Evolutionary conservation across 331 rosid species (phyloP).

Genomic region (Malus hybrid): DNA sequence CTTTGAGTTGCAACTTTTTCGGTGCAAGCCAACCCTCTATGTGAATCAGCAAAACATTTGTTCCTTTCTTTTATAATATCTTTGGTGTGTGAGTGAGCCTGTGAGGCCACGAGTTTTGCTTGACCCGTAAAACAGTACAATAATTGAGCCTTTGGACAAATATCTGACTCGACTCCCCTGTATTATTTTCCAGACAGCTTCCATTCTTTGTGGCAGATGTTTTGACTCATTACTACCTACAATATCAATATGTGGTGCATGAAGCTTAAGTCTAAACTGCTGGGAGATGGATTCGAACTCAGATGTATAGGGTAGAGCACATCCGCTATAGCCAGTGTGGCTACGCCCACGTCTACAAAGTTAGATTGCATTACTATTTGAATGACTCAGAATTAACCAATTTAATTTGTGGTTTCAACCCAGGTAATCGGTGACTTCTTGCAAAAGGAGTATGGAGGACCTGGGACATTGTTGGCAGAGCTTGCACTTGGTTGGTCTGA

Average conservation of each 20-base stretch:
- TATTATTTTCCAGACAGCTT: slow-evolving; percentile 33
- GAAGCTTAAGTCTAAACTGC: background rate
- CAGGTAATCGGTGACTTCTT: slow-evolving; percentile 55
- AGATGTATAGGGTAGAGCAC: no score
- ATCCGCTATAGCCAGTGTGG: no score
- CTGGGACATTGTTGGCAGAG: slow-evolving; percentile 71
- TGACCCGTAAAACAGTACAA: slow-evolving; percentile 32
- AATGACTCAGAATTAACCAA: slow-evolving; percentile 15
- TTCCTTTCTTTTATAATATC: slow-evolving; percentile 12
- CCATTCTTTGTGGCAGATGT: slow-evolving; percentile 17
- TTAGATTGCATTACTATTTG: slow-evolving; percentile 10
- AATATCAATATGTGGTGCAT: slow-evolving; percentile 12
- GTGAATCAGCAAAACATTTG: slow-evolving; percentile 11
- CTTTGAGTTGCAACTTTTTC: background rate
- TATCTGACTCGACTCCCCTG: slow-evolving; percentile 17
- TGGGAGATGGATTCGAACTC: no score
- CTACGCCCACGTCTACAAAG: background rate
- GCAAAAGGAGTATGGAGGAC: slow-evolving; percentile 63
- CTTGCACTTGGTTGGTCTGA: slow-evolving; percentile 66
- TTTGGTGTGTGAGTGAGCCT: slow-evolving; percentile 7
- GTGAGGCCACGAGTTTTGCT: slow-evolving; percentile 3
- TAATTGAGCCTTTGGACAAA: slow-evolving; percentile 30
- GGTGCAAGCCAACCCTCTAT: background rate
- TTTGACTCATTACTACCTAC: slow-evolving; percentile 17
- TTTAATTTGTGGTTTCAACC: slow-evolving; percentile 19